Evolutionary conservation across 495 filamentous ascomycete genomes (phyloP).

Genomic region (Penicillium silybi): DNA sequence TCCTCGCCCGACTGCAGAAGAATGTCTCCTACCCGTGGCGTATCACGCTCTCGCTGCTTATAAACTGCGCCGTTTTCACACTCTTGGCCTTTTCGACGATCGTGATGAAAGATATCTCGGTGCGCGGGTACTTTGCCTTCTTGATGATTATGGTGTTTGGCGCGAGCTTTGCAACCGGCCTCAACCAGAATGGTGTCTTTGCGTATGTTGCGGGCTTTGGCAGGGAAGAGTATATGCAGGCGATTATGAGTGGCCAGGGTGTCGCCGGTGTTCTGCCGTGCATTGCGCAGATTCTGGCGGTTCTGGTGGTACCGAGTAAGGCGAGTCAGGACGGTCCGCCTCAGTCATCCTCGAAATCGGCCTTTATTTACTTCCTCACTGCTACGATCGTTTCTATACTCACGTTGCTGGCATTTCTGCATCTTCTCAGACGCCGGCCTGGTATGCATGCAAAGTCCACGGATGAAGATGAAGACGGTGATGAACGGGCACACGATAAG

Average conservation of each 20-base stretch:
- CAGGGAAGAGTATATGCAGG: slow-evolving; percentile 82
- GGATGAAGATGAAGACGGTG: slow-evolving; percentile 16
- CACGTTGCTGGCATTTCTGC: slow-evolving; percentile 57
- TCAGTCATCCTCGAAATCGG: slow-evolving; percentile 57
- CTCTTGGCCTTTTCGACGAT: slow-evolving; percentile 78
- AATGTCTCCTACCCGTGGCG: slow-evolving; percentile 80
- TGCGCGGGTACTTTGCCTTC: slow-evolving; percentile 70
- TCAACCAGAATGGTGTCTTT: slow-evolving; percentile 93
- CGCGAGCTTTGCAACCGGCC: slow-evolving; percentile 71
- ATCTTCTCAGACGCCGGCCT: slow-evolving; percentile 45
- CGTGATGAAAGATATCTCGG: slow-evolving; percentile 54
- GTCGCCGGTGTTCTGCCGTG: slow-evolving; percentile 89
- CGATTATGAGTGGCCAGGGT: slow-evolving; percentile 93
- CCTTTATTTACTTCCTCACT: slow-evolving; percentile 88
- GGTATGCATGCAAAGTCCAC: slow-evolving; percentile 18
- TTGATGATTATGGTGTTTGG: slow-evolving; percentile 78
- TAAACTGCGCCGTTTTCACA: slow-evolving; percentile 69
- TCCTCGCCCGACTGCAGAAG: slow-evolving; percentile 74
- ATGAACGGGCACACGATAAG: slow-evolving; percentile 28
- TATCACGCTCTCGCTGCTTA: slow-evolving; percentile 66
- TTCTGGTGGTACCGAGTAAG: slow-evolving; percentile 58
- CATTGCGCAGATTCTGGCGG: slow-evolving; percentile 77
- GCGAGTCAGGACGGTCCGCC: slow-evolving; percentile 16
- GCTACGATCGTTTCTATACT: slow-evolving; percentile 62
- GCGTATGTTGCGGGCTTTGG: slow-evolving; percentile 85